Evolutionary conservation across 164 flowering plant species (phyloP).

Genomic region (Warburgia ugandensis): DNA sequence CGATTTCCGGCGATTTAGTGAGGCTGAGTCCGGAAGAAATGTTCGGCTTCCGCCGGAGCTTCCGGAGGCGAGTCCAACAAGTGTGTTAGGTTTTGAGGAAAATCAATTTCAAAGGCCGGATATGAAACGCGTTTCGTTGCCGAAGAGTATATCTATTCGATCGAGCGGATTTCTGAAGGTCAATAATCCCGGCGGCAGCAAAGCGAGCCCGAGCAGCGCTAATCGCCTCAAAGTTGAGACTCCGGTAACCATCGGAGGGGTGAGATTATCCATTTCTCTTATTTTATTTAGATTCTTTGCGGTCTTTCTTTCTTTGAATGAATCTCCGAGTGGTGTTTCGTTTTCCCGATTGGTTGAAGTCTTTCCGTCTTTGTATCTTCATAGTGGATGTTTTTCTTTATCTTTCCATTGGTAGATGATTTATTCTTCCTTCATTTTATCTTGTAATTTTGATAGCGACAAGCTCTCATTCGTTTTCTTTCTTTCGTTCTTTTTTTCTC

Average conservation of each 20-base stretch:
- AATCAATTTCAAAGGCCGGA: constrained; percentile 19
- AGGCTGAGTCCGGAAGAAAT: constrained; percentile 8
- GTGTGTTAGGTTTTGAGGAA: constrained; percentile 31
- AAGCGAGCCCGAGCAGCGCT: constrained; percentile 13
- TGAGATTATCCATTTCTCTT: constrained; percentile 8
- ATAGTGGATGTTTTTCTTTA: no score
- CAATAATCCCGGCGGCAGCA: constrained; percentile 18
- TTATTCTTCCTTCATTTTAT: no score
- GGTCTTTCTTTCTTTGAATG: neutral
- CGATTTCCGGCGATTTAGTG: constrained; percentile 18
- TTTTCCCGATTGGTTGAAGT: no score
- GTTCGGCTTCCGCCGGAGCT: constrained; percentile 16
- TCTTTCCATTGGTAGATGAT: no score
- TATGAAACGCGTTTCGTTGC: constrained; percentile 40
- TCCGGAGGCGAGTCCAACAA: constrained; percentile 41
- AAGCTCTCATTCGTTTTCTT: no score
- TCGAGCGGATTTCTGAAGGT: constrained; percentile 64
- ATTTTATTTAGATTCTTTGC: neutral
- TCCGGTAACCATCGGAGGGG: constrained; percentile 24
- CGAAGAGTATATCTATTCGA: constrained; percentile 85
- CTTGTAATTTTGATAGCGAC: no score
- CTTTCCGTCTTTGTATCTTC: neutral
- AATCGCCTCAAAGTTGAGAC: constrained; percentile 18
- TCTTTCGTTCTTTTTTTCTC: no score
- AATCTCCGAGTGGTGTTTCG: no score